Conservation (phyloP, 768 basidiomycete species). For the Mycena indigotica region DNA sequence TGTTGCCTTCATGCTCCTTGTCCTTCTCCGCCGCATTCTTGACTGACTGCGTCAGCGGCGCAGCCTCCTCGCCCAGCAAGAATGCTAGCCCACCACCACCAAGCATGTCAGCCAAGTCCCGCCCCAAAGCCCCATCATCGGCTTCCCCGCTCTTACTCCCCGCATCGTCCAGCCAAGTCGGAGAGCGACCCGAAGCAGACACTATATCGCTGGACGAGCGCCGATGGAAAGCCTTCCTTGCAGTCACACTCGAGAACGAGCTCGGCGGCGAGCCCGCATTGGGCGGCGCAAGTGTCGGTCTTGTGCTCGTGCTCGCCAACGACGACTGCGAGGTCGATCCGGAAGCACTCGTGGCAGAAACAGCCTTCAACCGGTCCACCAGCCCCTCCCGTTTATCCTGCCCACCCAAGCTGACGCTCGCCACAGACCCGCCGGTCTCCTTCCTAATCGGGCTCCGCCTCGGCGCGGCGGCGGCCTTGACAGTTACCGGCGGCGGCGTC, state of each 20-base stretch:
- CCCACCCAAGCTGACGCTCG: neutral
- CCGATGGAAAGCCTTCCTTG: slow-evolving; percentile 21
- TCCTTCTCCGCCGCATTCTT: slow-evolving; percentile 10
- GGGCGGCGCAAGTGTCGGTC: neutral
- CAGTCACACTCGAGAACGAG: slow-evolving; percentile 1
- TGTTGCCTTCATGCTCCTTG: slow-evolving; percentile 25
- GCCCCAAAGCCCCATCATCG: slow-evolving; percentile 40
- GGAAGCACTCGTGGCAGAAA: slow-evolving; percentile 20
- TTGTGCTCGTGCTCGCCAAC: neutral
- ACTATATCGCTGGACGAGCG: slow-evolving; percentile 26
- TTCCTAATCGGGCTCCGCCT: slow-evolving; percentile 13
- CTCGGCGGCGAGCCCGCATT: slow-evolving; percentile 3
- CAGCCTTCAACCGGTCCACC: slow-evolving; percentile 43
- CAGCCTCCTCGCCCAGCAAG: slow-evolving; percentile 32
- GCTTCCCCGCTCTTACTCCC: slow-evolving; percentile 8
- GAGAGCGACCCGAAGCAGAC: slow-evolving; percentile 1
- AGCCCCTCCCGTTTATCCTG: slow-evolving; percentile 37
- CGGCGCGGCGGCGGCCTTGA: neutral
- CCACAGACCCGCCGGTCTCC: neutral
- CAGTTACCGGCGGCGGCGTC: slow-evolving; percentile 11
- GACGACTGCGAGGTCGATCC: slow-evolving; percentile 32
- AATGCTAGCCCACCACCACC: slow-evolving; percentile 48
- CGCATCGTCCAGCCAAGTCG: slow-evolving; percentile 15
- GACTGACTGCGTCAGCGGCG: slow-evolving; percentile 9
- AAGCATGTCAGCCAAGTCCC: slow-evolving; percentile 44